A percentile compares a stretch with the other conserved stretches of the same genome.
These are phyloP conservation scores for Flaveria trinervia DNA, from an alignment of 129 eudicot species.

Conservation along the genomic window DNA sequence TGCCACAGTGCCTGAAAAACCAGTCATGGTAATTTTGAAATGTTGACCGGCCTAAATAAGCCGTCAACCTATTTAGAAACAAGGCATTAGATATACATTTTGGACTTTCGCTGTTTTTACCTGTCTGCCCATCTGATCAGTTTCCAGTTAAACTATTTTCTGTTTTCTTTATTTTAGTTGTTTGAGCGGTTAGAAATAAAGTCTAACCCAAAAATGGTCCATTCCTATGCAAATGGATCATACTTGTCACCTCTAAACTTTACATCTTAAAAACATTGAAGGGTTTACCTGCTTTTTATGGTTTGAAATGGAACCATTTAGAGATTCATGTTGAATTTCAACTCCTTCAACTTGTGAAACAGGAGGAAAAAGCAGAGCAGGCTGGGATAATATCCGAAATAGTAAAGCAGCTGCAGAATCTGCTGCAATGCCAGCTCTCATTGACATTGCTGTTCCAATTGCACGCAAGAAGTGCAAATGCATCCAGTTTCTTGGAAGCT, in stretches of 20 bases:
- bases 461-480: slow-evolving; percentile 98
- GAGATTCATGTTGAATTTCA: slow-evolving; percentile 59
- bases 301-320: slow-evolving; percentile 51
- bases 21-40: not conserved
- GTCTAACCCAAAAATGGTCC: not conserved
- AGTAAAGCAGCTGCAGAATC: slow-evolving; percentile 99
- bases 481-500: slow-evolving; percentile 99
- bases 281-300: slow-evolving; percentile 61
- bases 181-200: not conserved
- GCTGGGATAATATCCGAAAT: slow-evolving; percentile 91
- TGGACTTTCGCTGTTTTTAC: not conserved
- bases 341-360: slow-evolving; percentile 83
- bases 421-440: slow-evolving; percentile 96
- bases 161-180: too few species aligned
- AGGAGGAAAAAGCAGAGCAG: slow-evolving; percentile 95
- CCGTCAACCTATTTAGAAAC: not conserved
- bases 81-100: not conserved
- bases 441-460: slow-evolving; percentile 96
- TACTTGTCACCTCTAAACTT: not conserved
- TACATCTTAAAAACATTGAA: slow-evolving; percentile 18
- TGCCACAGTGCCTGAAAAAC: not conserved
- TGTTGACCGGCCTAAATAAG: not conserved
- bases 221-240: not conserved
- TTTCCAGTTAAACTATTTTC: too few species aligned
- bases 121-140: not conserved